Evolutionary conservation across 805 yeast genomes (phyloP).

Genomic region (Kodamaea nitidulidarum): DNA sequence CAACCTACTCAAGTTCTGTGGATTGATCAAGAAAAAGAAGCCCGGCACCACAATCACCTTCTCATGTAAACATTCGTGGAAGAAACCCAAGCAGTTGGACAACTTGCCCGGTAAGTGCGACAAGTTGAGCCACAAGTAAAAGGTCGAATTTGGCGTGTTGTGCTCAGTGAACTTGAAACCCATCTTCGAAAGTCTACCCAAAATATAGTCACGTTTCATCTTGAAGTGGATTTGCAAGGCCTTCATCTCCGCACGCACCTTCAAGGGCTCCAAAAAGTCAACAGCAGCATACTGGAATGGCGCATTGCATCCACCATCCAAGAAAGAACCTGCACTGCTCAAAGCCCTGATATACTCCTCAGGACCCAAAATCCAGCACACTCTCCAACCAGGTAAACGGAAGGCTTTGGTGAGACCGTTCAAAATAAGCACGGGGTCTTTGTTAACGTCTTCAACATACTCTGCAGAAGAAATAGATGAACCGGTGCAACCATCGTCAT

Average conservation of each 20-base stretch:
- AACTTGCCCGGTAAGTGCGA: constrained; percentile 53
- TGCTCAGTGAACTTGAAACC: constrained; percentile 45
- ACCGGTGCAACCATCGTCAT: constrained; percentile 51
- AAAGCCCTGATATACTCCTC: constrained; percentile 54
- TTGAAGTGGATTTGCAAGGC: constrained; percentile 56
- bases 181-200: constrained; percentile 46
- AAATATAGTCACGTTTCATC: constrained; percentile 53
- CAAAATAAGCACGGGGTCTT: constrained; percentile 55
- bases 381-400: constrained; percentile 62
- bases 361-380: constrained; percentile 62
- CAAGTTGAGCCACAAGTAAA: constrained; percentile 57
- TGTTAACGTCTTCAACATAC: constrained; percentile 50
- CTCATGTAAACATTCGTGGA: constrained; percentile 60
- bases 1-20: constrained; percentile 43
- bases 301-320: constrained; percentile 60
- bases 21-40: constrained; percentile 57
- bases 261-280: constrained; percentile 48
- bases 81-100: constrained; percentile 55
- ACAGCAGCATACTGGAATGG: constrained; percentile 61
- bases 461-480: constrained; percentile 49
- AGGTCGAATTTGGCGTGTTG: constrained; percentile 53
- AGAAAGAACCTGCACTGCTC: constrained; percentile 54
- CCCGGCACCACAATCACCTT: constrained; percentile 61
- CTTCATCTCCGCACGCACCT: constrained; percentile 49
- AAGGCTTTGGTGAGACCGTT: constrained; percentile 61